phyloP scores from a whole-genome alignment of 495 filamentous ascomycete species.

The Neurospora sp. region DNA sequence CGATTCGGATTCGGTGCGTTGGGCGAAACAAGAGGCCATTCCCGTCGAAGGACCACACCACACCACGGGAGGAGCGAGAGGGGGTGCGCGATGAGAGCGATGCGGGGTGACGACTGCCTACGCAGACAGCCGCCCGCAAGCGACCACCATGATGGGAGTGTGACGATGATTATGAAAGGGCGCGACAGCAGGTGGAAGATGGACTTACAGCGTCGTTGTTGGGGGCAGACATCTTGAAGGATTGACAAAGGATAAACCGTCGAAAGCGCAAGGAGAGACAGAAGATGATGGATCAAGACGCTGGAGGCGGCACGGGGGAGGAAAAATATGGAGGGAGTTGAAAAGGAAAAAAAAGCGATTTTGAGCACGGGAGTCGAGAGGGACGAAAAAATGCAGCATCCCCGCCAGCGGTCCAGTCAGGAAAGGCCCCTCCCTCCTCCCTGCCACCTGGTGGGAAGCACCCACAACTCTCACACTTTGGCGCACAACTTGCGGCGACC shows the following conservation, averaged over 20 bases:
- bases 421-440: slow-evolving; percentile 7
- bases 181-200: background rate
- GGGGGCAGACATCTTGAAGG: slow-evolving; percentile 34
- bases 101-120: slow-evolving; percentile 23
- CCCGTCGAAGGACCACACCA: background rate
- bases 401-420: slow-evolving; percentile 14
- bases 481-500: background rate
- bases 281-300: slow-evolving; percentile 18
- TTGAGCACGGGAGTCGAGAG: slow-evolving; percentile 10
- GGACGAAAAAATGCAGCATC: slow-evolving; percentile 4
- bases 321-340: background rate
- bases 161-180: background rate
- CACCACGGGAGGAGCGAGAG: slow-evolving; percentile 3
- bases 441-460: slow-evolving; percentile 6
- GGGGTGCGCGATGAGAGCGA: slow-evolving; percentile 15
- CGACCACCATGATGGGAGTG: background rate
- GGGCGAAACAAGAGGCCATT: background rate
- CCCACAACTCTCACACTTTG: background rate
- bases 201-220: slow-evolving; percentile 34
- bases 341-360: slow-evolving; percentile 6
- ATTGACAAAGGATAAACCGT: slow-evolving; percentile 25
- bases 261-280: slow-evolving; percentile 11
- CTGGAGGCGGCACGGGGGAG: background rate
- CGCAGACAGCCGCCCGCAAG: slow-evolving; percentile 6
- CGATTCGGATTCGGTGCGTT: background rate